Conservation (phyloP, 192 early-diverging fungal genomes). For the Mycoemilia scoparia region DNA sequence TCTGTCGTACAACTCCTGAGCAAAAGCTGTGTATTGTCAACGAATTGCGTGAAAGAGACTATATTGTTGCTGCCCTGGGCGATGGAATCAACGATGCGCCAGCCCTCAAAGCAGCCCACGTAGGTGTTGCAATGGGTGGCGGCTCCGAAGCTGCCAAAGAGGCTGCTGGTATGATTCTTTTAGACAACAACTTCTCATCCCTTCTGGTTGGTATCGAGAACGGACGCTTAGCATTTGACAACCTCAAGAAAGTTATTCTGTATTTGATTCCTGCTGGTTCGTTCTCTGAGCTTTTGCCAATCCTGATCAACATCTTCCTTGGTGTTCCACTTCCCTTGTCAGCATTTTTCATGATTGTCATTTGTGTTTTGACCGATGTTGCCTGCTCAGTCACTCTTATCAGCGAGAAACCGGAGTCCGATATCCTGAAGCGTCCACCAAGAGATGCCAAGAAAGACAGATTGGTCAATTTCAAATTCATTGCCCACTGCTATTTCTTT, state of each 20-base stretch:
- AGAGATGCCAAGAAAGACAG: conserved; percentile 48
- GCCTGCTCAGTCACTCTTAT: conserved; percentile 46
- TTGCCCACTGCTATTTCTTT: conserved; percentile 60
- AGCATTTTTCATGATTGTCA: conserved; percentile 61
- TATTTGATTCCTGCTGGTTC: conserved; percentile 66
- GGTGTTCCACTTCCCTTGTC: conserved; percentile 65
- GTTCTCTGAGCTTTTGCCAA: conserved; percentile 57
- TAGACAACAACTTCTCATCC: conserved; percentile 48
- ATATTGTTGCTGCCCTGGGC: conserved; percentile 72
- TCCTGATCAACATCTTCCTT: conserved; percentile 58
- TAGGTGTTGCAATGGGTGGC: conserved; percentile 74
- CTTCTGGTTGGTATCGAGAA: conserved; percentile 54
- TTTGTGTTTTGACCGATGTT: conserved; percentile 45
- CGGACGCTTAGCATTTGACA: conserved; percentile 72
- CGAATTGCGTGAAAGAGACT: conserved; percentile 46
- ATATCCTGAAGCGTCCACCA: conserved; percentile 49
- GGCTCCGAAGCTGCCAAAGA: conserved; percentile 66
- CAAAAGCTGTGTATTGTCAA: conserved; percentile 73
- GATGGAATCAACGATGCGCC: conserved; percentile 88
- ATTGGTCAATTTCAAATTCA: conserved; percentile 43
- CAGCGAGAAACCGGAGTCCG: conserved; percentile 55
- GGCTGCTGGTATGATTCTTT: conserved; percentile 43
- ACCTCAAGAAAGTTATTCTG: conserved; percentile 70
- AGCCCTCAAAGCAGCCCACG: conserved; percentile 75
- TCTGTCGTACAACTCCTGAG: conserved; percentile 76